Evolutionary conservation across 2,329 filamentous ascomycete species (phyloP), one percentile per base, ranked within the genome.

Genomic region (Malbranchea zuffiana): DNA sequence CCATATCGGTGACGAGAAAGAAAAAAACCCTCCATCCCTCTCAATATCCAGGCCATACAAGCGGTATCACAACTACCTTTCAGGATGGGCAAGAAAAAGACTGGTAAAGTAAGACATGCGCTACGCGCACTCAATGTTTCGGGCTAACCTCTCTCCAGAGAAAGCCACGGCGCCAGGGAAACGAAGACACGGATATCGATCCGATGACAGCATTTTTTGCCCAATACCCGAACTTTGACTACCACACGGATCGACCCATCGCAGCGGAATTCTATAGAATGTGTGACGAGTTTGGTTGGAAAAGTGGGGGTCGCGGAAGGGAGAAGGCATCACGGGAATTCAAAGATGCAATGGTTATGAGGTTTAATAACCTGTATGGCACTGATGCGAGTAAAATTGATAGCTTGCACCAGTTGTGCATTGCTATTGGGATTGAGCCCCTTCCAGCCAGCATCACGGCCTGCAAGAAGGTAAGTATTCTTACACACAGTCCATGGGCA

Each of bases 251-350:
- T 13, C 5, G 18, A 17, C 3, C 4, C 5, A 31, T 31, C 11
- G n/a, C 11, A 10, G 28, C 28, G 11, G 28, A 31, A 31, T 31
- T 31, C n/a, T 4, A 31, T 31, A 12, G 28, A 3, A 31, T 31
- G 28, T 31, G 28, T 10, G 28, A 31, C 11, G 15, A 31, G 5
- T 31, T 31, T 16, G 28, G 18, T 5, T 31, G 28, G 28, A 10
- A n/a, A 13, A 13, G 18, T 3, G n/a, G 18, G 4, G 15, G 16
- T 31, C 11, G 4, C 11, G 28, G 10, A 10, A 31, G 11, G n/a
- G 3, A 10, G 16, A 17, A 13, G n/a, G 28, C 28, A 5, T 16
- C 4, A 3, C 11, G 28, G 3, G 18, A 31, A 31, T 31, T 31
- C n/a, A 31, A 31, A 4, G 15, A 31, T 12, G 28, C 28, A n/a